Conservation (phyloP, 768 basidiomycete species). For the Kwoniella pini region DNA sequence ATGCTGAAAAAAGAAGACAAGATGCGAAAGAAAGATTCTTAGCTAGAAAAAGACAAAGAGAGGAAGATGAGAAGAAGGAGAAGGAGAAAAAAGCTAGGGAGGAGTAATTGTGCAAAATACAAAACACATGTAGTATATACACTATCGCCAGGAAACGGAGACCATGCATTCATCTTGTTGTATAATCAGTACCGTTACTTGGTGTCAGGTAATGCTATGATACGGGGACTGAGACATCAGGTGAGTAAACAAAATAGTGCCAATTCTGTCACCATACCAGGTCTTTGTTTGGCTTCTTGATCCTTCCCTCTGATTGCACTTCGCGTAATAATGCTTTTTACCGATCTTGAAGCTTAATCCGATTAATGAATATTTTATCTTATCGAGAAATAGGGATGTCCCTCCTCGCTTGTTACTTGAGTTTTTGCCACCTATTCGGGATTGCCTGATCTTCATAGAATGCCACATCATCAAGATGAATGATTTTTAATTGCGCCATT, state of each 20-base stretch:
- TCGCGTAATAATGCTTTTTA: not conserved
- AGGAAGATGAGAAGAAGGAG: constrained; percentile 61
- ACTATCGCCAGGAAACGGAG: too few relatives aligned
- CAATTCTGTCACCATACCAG: too few relatives aligned
- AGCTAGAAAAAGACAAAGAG: constrained; percentile 48
- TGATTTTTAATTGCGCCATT: constrained; percentile 1
- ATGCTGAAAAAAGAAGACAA: constrained; percentile 47
- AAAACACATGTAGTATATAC: too few relatives aligned
- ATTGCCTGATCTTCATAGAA: not conserved
- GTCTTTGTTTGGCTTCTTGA: too few relatives aligned
- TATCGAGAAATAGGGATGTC: not conserved
- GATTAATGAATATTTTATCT: too few relatives aligned
- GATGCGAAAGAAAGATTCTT: constrained; percentile 50
- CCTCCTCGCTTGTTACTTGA: not conserved
- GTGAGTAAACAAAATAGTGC: too few relatives aligned
- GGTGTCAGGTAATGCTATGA: too few relatives aligned
- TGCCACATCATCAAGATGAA: not conserved
- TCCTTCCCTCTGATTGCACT: too few relatives aligned
- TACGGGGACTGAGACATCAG: too few relatives aligned
- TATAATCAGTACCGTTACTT: too few relatives aligned
- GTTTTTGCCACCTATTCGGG: not conserved
- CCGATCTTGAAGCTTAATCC: too few relatives aligned
- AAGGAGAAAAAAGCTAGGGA: constrained; percentile 72
- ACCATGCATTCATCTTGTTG: too few relatives aligned
- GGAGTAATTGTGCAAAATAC: constrained; percentile 9